Base-by-base conservation (phyloP, 371 early-diverging fungal species). In the Mucor ambiguus region DNA sequence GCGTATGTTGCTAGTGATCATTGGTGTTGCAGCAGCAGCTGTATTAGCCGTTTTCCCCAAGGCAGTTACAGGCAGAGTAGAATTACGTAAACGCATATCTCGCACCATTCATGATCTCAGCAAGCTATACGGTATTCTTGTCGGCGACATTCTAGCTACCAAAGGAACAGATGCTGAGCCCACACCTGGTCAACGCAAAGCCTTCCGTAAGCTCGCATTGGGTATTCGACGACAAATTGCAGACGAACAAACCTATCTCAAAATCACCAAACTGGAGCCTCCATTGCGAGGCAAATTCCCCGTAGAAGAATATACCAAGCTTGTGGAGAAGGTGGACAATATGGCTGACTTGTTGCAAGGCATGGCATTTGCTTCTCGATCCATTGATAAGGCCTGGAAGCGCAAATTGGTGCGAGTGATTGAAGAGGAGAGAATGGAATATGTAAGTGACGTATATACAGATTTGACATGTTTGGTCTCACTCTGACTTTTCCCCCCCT, bases 251-350 rank as follows among this genome's bases (percentile, higher is more conserved):
- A 76, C 64, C 11, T 70, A 74, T 18, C 54, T 80, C 8, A 60
- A 65, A 16, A 62, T 76, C 35, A 33, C 78, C 26, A 71, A 63
- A 20, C 61, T 74, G 38, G 83, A 82, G 32, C 83, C 83, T 18
- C 80, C 80, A 3, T 60, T 82, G 7, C 72, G 80, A 22, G 83
- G 83, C 30, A 73, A 73, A 29, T 82, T 80, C 28, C 83, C 83
- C 2, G 35, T 67, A 4, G 68, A 71, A 10, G 56, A 63, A 0
- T 82, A 82, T 60, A 41, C 67, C 3, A 59, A 28, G 2, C 38
- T 82, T 1, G 59, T 82, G 3, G 77, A 79, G 37, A 75, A 70
- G 32, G 74, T 82, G 0, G 83, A 82, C 10, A 77, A 79, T 59
- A 75, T 82, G 77, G 69, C 83, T 3, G 83, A 78, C 58, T 58